phyloP scores from a whole-genome alignment of 169 alveolate genomes.

The Cryptosporidium baileyi region DNA sequence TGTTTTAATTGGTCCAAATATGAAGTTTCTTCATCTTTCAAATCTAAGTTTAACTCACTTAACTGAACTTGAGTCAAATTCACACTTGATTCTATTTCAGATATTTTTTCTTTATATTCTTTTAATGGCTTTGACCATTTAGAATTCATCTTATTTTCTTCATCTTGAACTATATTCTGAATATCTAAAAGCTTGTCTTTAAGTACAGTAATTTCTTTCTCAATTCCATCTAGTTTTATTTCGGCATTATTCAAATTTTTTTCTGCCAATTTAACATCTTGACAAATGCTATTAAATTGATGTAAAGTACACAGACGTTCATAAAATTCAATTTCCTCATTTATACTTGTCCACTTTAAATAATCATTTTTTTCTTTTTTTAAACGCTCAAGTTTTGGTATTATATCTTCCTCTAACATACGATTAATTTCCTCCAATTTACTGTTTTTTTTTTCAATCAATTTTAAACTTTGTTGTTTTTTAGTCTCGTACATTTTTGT shows the following conservation, averaged over 20 bases:
- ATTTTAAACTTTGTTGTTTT: constrained; percentile 89
- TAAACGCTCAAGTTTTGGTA: constrained; percentile 88
- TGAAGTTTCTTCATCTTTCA: constrained; percentile 30
- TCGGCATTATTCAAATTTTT: constrained; percentile 73
- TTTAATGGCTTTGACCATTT: constrained; percentile 62
- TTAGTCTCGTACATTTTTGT: constrained; percentile 94
- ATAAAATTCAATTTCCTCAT: constrained; percentile 69
- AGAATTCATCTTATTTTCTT: constrained; percentile 27
- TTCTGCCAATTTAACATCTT: constrained; percentile 71
- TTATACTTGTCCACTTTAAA: constrained; percentile 66
- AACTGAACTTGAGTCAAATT: constrained; percentile 49
- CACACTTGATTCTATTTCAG: constrained; percentile 34
- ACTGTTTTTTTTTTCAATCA: constrained; percentile 89
- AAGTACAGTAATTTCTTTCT: constrained; percentile 40
- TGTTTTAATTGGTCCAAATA: neutral
- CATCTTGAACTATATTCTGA: constrained; percentile 36
- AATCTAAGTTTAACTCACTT: constrained; percentile 15
- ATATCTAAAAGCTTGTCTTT: neutral
- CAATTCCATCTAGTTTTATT: constrained; percentile 72
- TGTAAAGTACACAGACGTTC: constrained; percentile 43
- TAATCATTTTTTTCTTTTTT: constrained; percentile 81
- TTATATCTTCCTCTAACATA: constrained; percentile 88
- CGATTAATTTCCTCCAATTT: constrained; percentile 89
- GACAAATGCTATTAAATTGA: constrained; percentile 69
- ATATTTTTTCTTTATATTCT: constrained; percentile 24